Conservation (phyloP, 768 basidiomycete species). For the Podaxis sp. region DNA sequence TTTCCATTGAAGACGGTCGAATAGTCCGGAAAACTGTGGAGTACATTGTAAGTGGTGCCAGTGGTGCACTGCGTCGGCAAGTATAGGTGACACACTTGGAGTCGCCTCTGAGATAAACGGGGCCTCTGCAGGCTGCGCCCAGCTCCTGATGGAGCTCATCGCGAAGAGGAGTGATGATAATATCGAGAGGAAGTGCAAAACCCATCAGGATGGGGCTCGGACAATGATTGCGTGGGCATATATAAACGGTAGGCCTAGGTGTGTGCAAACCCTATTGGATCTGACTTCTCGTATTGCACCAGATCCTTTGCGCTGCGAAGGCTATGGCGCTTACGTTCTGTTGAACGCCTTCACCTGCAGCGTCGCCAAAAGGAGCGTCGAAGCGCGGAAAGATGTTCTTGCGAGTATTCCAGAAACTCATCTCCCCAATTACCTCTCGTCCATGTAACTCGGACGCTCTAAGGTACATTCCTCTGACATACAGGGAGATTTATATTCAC, state of each 20-base stretch:
- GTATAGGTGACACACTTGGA: conserved; percentile 10
- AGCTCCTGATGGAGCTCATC: conserved; percentile 44
- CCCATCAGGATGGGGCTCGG: background rate
- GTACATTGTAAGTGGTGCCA: conserved; percentile 4
- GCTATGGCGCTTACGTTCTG: background rate
- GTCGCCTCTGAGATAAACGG: conserved; percentile 42
- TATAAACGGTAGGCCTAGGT: background rate
- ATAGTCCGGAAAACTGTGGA: conserved; percentile 44
- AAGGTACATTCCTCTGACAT: background rate
- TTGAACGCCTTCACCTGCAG: background rate
- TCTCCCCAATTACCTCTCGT: background rate
- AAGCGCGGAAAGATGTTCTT: background rate
- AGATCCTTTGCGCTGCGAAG: background rate
- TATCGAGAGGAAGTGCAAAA: conserved; percentile 14
- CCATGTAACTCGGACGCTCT: conserved; percentile 4
- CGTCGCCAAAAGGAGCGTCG: background rate
- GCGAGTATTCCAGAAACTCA: background rate
- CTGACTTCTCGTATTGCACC: background rate
- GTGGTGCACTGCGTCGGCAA: background rate
- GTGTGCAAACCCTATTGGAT: background rate
- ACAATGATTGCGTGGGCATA: conserved; percentile 1
- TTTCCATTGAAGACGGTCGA: conserved; percentile 77
- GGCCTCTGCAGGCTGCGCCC: conserved; percentile 42
- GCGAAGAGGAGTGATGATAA: conserved; percentile 25
- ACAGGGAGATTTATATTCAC: background rate